phyloP scores from a whole-genome alignment of 108 stramenopile species.

The Thalassiosira profunda region DNA sequence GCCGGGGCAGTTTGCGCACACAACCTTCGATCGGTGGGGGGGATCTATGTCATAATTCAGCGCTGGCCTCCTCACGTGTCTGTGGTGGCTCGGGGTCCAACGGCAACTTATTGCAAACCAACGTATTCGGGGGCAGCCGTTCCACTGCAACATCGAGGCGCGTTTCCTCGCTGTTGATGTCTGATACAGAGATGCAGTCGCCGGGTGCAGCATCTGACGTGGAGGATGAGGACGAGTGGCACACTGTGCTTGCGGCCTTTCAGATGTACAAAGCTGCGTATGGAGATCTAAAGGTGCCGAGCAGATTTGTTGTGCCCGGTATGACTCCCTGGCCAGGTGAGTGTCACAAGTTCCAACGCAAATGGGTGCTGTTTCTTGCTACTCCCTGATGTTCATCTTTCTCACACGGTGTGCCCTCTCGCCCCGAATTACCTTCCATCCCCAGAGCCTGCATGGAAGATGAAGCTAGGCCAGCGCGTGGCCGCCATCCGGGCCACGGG shows the following conservation, averaged over 20 bases:
- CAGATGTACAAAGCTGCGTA: conserved; percentile 89
- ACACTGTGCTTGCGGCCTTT: conserved; percentile 78
- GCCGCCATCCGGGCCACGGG: conserved; percentile 83
- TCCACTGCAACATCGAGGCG: conserved; percentile 1
- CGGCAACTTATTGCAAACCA: background rate
- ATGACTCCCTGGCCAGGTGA: conserved; percentile 88
- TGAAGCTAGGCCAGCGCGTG: conserved; percentile 82
- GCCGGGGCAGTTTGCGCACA: background rate
- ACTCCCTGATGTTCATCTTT: background rate
- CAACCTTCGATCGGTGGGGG: background rate
- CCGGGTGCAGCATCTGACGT: conserved; percentile 15
- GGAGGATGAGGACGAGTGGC: conserved; percentile 79
- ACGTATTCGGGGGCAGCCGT: conserved; percentile 4
- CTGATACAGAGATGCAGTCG: conserved; percentile 11
- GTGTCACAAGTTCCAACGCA: conserved; percentile 8
- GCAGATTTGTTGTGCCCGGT: conserved; percentile 82
- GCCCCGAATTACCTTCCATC: background rate
- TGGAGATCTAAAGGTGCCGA: conserved; percentile 89
- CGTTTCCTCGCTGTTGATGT: conserved; percentile 10
- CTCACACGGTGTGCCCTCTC: background rate
- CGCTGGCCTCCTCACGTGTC: background rate
- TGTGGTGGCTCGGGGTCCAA: background rate
- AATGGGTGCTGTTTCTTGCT: conserved; percentile 4
- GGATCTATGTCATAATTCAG: background rate
- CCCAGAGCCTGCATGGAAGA: conserved; percentile 66